Evolutionary conservation across 305 asterid genomes (phyloP).

Genomic region (Coffea humblotiana): DNA sequence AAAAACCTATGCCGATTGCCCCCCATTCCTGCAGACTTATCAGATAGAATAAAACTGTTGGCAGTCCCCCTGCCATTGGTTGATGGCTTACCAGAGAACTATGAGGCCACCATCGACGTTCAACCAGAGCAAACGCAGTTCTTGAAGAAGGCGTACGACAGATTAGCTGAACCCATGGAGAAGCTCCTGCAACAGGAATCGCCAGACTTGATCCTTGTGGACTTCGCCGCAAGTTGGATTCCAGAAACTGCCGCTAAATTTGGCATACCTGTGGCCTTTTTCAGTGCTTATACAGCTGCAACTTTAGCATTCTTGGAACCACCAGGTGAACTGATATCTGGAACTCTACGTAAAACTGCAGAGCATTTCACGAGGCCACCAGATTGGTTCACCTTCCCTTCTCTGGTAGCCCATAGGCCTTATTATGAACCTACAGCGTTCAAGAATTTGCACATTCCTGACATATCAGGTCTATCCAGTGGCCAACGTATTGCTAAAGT

Average conservation of each 20-base stretch:
- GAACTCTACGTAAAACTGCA: conserved; percentile 18
- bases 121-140: conserved; percentile 27
- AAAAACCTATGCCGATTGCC: conserved; percentile 40
- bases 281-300: conserved; percentile 39
- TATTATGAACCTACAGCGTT: conserved; percentile 29
- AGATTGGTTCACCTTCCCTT: conserved; percentile 36
- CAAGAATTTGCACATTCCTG: conserved; percentile 24
- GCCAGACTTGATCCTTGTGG: conserved; percentile 34
- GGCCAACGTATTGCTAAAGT: conserved; percentile 31
- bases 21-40: conserved; percentile 25
- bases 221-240: conserved; percentile 32
- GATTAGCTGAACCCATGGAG: conserved; percentile 33
- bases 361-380: conserved; percentile 31
- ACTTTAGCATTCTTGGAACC: conserved; percentile 37
- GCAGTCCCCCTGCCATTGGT: conserved; percentile 31
- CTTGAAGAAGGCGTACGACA: conserved; percentile 41
- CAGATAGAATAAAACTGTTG: conserved; percentile 21
- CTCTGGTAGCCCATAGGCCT: conserved; percentile 31
- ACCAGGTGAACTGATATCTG: conserved; percentile 25
- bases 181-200: conserved; percentile 11
- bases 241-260: conserved; percentile 31
- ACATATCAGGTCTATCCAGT: conserved; percentile 31
- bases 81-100: conserved; percentile 38
- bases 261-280: conserved; percentile 25
- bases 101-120: conserved; percentile 42